phyloP scores from a whole-genome alignment of 2,329 filamentous ascomycete species.

The Pyrenophora teres region DNA sequence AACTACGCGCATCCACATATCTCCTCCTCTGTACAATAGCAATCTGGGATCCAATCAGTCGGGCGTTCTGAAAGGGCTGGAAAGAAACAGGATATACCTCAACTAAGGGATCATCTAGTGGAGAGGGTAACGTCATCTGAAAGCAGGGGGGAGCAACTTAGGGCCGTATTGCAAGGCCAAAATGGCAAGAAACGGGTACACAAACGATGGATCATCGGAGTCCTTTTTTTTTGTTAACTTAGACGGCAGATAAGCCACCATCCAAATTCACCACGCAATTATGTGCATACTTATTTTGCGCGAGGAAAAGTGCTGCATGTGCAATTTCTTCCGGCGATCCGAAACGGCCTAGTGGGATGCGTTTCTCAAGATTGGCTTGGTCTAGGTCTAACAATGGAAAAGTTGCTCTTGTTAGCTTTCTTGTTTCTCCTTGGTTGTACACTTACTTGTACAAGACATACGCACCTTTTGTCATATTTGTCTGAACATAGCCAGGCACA shows the following conservation, averaged over 20 bases:
- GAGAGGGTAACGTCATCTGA: not conserved
- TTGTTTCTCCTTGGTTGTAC: no score
- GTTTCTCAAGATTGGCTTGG: constrained; percentile 41
- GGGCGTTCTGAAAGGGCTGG: constrained; percentile 13
- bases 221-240: constrained; percentile 5
- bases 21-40: constrained; percentile 15
- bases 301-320: constrained; percentile 79
- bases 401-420: constrained; percentile 32
- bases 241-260: constrained; percentile 73
- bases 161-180: constrained; percentile 1
- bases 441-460: not conserved
- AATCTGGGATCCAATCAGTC: constrained; percentile 11
- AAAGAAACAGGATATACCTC: constrained; percentile 22
- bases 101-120: constrained; percentile 6
- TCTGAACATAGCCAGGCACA: constrained; percentile 81
- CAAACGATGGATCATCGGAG: not conserved
- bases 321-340: constrained; percentile 74
- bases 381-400: constrained; percentile 40
- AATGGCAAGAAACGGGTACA: constrained; percentile 2
- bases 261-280: constrained; percentile 87
- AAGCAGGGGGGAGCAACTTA: not conserved
- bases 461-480: constrained; percentile 75
- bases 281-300: constrained; percentile 78
- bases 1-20: constrained; percentile 10
- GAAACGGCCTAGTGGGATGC: constrained; percentile 70